Base-by-base conservation (phyloP, 2,329 filamentous ascomycete genomes). In the Pseudopyrenochaeta lycopersici region DNA sequence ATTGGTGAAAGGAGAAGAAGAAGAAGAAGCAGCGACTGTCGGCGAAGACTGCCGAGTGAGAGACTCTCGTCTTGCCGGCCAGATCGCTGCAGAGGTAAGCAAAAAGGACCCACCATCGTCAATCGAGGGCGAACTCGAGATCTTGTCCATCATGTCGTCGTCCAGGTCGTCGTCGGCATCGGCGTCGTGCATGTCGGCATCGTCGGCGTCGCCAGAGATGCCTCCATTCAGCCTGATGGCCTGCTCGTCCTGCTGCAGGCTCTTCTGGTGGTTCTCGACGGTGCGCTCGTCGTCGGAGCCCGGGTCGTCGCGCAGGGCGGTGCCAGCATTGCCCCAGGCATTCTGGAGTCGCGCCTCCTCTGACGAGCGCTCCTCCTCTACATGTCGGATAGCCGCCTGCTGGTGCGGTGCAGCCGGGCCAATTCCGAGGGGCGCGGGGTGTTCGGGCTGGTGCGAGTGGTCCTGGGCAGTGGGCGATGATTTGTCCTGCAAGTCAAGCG, bases 111-210 rank as follows among this genome's bases (percentile, higher is more conserved):
- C 88, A 99, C 94, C 94, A 89, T 98, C 94, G 83, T 96, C 92
- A 78, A 99, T 99, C 68, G 94, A 98, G 73, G 95, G 95, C 69
- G 94, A 98, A 78, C 93, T 98, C 70, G 94, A 98, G 64, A 99
- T 97, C 78, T 95, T 95, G 81, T 98, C 95, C 90, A 96, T 92
- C 88, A 97, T 88, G 77, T 98, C 94, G 77, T 97, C 88, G 71
- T 96, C 92, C 75, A 92, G 80, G 67, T 90, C 85, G 65, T 90
- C 90, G 56, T 85, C 84, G 30, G 78, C 79, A 58, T 91, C 86
- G 42, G 83, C 90, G 67, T 89, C 88, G 43, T 86, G 87, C 62
- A 80, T 74, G 48, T 85, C 82, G 12, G 71, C 77, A 46, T 86
- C 85, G 45, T 79, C 76, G 40, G 66, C 66, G 17, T 70, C 72